Evolutionary conservation across 495 filamentous ascomycete species (phyloP).

Genomic region (Penicillium atrosanguineum): DNA sequence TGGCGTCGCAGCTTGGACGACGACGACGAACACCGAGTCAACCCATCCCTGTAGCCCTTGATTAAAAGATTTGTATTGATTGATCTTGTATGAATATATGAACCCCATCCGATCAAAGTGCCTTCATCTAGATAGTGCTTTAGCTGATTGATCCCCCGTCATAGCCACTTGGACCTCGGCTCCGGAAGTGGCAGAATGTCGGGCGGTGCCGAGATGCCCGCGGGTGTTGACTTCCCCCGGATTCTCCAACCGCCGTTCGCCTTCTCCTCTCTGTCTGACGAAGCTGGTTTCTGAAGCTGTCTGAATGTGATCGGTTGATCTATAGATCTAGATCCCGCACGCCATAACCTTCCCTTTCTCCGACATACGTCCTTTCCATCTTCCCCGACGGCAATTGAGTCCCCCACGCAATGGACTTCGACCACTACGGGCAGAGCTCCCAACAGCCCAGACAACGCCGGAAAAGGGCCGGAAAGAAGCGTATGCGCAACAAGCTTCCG

Average conservation of each 20-base stretch:
- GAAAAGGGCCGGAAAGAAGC: constrained; percentile 34
- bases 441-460: constrained; percentile 44
- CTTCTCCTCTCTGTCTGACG: constrained; percentile 11
- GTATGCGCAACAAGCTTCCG: constrained; percentile 53
- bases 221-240: constrained; percentile 31
- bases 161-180: constrained; percentile 31
- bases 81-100: not conserved
- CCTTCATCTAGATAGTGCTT: not conserved
- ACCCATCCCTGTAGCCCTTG: not conserved
- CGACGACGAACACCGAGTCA: not conserved
- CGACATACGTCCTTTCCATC: constrained; percentile 2
- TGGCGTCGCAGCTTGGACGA: not conserved
- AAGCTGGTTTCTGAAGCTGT: constrained; percentile 5
- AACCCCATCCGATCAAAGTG: not conserved
- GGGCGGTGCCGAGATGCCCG: constrained; percentile 33
- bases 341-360: not conserved
- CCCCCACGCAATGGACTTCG: constrained; percentile 37
- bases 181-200: constrained; percentile 35
- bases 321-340: constrained; percentile 5
- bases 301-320: constrained; percentile 7
- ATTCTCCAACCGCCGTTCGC: constrained; percentile 23
- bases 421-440: constrained; percentile 33
- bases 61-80: not conserved
- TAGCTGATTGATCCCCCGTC: not conserved
- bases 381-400: constrained; percentile 29